Base-by-base conservation (phyloP, 495 filamentous ascomycete genomes). In the Neurospora sp. region DNA sequence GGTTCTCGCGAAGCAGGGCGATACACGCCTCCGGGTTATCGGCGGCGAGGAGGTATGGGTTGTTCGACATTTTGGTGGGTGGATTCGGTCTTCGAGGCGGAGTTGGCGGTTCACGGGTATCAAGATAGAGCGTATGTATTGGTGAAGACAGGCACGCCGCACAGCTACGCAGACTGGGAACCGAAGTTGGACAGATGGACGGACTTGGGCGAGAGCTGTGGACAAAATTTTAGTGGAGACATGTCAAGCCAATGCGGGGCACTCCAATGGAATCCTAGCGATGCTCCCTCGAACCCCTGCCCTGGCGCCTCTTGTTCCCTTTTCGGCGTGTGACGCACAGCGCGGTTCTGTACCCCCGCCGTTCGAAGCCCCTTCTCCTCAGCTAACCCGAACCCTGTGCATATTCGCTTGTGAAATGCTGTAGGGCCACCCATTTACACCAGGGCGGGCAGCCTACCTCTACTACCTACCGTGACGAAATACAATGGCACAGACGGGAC, bases 11-110 rank as follows among this genome's bases (percentile, higher is more conserved):
- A 69, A 97, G 88, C 59, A 93, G 88, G 31, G 87, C 82, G 66
- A 94, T 82, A 27, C 96, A 85, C 10, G 85, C 84, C 16, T 86
- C 80, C 40, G 90, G 89, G 76, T 92, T 90, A 79, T 95, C 93
- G 75, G 92, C 92, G 20, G 92, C 93, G 40, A 95, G 88, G 70
- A 94, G 85, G 83, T 92, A 93, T 0, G 89, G 88, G 76, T 97
- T 97, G 54, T 88, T 84, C 69, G 88, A 70, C 85, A 85, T 86
- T 10, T 54, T 76, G 75, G 70, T 31, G 10, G 39, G 18, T 37
- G 9, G 27, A 18, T 66, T 66, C 54, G 54, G 27, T 66, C 54
- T 66, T 66, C 6, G 27, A 37, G 27, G 12, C 6, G 54, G 54
- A 37, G 14, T 3, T 18, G 54, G 54, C 3, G 12, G 14, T 35